These are phyloP conservation scores for Ceratobasidium sp. DNA, from an alignment of 1,284 basidiomycete species.

Conservation along the genomic window DNA sequence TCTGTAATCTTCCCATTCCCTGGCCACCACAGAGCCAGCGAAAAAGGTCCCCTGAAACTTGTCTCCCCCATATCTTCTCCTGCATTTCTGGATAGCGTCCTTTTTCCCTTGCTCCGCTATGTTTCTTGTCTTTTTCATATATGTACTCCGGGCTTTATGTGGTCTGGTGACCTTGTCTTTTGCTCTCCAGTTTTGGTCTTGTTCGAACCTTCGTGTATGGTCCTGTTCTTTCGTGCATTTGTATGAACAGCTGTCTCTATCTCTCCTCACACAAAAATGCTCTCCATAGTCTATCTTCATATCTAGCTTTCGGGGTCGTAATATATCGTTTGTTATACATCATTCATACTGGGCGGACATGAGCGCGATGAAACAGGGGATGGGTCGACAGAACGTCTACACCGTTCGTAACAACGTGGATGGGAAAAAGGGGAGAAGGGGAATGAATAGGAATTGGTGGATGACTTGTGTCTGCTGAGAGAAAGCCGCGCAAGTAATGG, in stretches of 20 bases:
- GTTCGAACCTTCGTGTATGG: slow-evolving; percentile 14
- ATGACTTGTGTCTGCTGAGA: neutral
- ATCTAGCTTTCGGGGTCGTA: slow-evolving; percentile 35
- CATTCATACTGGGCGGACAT: too few relatives aligned
- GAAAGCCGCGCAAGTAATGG: neutral
- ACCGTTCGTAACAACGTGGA: neutral
- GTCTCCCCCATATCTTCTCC: neutral
- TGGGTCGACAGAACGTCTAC: too few relatives aligned
- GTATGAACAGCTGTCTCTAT: slow-evolving; percentile 22
- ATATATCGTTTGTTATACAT: slow-evolving; percentile 27
- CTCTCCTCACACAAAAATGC: slow-evolving; percentile 30
- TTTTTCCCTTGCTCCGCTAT: slow-evolving; percentile 26
- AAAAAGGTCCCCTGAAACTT: slow-evolving; percentile 38
- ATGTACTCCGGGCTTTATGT: slow-evolving; percentile 15
- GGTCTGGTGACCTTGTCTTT: slow-evolving; percentile 6
- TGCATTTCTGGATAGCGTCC: slow-evolving; percentile 15
- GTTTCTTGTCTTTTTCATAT: too few relatives aligned
- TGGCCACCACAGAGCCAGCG: slow-evolving; percentile 35
- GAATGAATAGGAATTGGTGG: neutral
- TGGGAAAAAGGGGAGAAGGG: neutral
- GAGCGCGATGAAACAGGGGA: too few relatives aligned
- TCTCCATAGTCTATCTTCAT: slow-evolving; percentile 36
- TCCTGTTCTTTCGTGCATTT: slow-evolving; percentile 1
- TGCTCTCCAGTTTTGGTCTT: neutral
- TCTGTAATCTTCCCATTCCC: slow-evolving; percentile 13